These are phyloP conservation scores for Russula emetica DNA, from an alignment of 768 basidiomycete genomes.

Conservation along the genomic window DNA sequence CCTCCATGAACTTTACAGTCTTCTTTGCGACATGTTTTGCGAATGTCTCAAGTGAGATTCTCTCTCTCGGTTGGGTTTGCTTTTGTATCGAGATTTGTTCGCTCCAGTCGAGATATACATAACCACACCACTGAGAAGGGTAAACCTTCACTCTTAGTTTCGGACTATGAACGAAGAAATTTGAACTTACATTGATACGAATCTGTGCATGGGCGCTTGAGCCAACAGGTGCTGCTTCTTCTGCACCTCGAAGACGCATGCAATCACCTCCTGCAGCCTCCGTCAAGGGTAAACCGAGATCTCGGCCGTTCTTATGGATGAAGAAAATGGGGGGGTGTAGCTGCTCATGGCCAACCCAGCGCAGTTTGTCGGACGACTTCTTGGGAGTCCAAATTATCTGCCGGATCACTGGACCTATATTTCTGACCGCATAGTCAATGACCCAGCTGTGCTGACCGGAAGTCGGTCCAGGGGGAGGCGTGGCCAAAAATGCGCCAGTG, in stretches of 20 bases:
- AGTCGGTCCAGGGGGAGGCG: neutral
- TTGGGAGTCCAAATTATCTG: slow-evolving; percentile 11
- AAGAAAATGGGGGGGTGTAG: slow-evolving; percentile 20
- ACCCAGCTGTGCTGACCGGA: neutral
- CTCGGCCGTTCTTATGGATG: neutral
- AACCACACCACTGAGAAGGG: slow-evolving; percentile 17
- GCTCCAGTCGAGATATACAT: slow-evolving; percentile 2
- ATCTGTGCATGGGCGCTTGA: slow-evolving; percentile 10
- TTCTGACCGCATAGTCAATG: neutral
- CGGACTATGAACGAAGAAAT: neutral
- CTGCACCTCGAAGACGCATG: slow-evolving; percentile 3
- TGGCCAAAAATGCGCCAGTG: neutral
- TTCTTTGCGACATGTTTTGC: slow-evolving; percentile 15
- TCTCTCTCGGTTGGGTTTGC: neutral
- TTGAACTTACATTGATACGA: slow-evolving; percentile 15
- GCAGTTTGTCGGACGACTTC: neutral
- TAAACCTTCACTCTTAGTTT: neutral
- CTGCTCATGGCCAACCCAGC: slow-evolving; percentile 4
- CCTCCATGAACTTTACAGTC: slow-evolving; percentile 7
- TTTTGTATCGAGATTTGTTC: slow-evolving; percentile 13
- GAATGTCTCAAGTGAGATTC: slow-evolving; percentile 7
- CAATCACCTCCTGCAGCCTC: neutral
- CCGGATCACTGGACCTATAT: slow-evolving; percentile 1
- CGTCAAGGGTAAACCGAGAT: slow-evolving; percentile 6
- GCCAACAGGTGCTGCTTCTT: neutral